Base-by-base conservation (phyloP, 805 yeast species). In the Pichia manshurica region DNA sequence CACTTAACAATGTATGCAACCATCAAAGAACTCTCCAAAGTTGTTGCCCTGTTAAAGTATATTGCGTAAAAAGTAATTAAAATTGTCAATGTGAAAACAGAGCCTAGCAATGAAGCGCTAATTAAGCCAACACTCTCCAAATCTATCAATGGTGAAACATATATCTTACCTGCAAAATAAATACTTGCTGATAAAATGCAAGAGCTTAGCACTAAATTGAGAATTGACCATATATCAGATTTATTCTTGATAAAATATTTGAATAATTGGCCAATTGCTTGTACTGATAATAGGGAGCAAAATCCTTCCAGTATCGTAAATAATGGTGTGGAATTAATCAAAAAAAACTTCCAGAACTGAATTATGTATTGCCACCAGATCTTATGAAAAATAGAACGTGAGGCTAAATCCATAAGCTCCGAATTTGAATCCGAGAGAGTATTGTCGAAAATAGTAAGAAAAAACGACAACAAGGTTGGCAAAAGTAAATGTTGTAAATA, bases 1-100 rank as follows among this genome's bases (percentile, higher is more conserved):
- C 96, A 88, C 61, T 95, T 85, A 25, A 93, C 96, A 52, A 91
- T 82, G 65, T 93, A 93, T 8, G 95, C 91, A 61, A 89, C 82
- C 58, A 93, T 73, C 49, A 91, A 68, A 12, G 96, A 84, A 29
- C 89, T 78, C 66, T 93, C 99, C 44, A 90, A 75, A n/a, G 91
- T 82, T n/a, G 91, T 82, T 3, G 97, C 97, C 51, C 77, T 78
- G 6, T 84, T 83, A 2, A 91, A 79, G 19, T 85, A 75, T 31
- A 93, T 87, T 2, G 97, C 99, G 64, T 77, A 88, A 3, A 87
- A 63, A 0, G 96, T 88, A 33, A 93, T 64, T 17, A 87, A 79
- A 1, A 79, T 68, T 2, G 93, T 83, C 44, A 82, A 66, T 0
- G 97, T 87, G 51, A 93, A 72, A 5, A 87, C 81, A 2, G 90